phyloP scores from a whole-genome alignment of 2,329 filamentous ascomycete species.

The Thelonectria rubi region DNA sequence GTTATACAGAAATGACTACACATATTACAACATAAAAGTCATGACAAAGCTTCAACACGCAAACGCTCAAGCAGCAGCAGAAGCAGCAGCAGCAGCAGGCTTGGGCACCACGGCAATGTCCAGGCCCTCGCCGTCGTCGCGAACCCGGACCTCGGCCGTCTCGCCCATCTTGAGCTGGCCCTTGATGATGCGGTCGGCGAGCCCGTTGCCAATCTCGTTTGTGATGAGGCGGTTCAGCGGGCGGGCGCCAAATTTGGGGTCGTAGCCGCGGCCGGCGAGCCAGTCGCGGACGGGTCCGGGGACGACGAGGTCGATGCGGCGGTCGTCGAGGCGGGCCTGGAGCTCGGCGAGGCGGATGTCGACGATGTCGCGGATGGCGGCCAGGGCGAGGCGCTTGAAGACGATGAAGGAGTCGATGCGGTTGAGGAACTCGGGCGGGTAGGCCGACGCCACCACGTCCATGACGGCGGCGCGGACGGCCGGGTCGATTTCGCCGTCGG shows the following conservation, averaged over 20 bases:
- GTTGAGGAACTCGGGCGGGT: constrained; percentile 96
- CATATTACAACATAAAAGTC: constrained; percentile 39
- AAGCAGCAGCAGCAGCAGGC: constrained; percentile 1
- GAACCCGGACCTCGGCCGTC: constrained; percentile 74
- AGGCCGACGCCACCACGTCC: constrained; percentile 78
- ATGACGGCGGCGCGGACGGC: constrained; percentile 83
- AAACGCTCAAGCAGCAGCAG: constrained; percentile 1
- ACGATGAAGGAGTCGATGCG: constrained; percentile 96
- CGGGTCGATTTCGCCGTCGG: constrained; percentile 74
- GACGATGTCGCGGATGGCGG: constrained; percentile 88
- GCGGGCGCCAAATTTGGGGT: constrained; percentile 88
- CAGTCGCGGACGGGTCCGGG: constrained; percentile 78
- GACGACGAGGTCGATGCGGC: constrained; percentile 80
- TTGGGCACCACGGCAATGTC: constrained; percentile 53
- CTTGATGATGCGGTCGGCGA: constrained; percentile 92
- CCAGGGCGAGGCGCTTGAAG: constrained; percentile 84
- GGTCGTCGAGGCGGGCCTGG: constrained; percentile 82
- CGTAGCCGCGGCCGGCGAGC: constrained; percentile 90
- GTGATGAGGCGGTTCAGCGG: constrained; percentile 91
- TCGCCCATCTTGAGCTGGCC: constrained; percentile 83
- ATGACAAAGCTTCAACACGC: constrained; percentile 21
- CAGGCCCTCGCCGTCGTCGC: constrained; percentile 67
- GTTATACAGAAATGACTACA: constrained; percentile 10
- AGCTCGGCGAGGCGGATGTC: constrained; percentile 90
- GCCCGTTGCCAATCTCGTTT: constrained; percentile 85